Evolutionary conservation across 371 early-diverging fungal species (phyloP).

Genomic region (Mucor plumbeus): DNA sequence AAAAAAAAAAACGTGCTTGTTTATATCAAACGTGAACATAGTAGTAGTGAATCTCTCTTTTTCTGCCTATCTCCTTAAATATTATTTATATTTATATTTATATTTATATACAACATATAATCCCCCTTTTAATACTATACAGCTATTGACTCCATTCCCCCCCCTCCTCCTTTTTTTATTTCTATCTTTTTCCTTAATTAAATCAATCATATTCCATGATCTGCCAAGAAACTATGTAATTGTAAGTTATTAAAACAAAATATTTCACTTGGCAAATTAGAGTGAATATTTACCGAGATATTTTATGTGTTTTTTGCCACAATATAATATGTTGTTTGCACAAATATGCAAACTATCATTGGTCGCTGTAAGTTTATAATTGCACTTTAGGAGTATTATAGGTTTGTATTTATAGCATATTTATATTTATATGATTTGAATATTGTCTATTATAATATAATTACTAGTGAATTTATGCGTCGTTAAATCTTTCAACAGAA

Average conservation of each 20-base stretch:
- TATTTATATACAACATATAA: neutral
- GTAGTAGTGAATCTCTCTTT: neutral
- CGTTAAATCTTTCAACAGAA: neutral
- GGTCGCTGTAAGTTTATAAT: neutral
- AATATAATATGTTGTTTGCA: too few relatives aligned
- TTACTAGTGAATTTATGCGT: neutral
- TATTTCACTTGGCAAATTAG: slow-evolving; percentile 2
- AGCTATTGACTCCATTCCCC: too few relatives aligned
- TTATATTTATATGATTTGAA: neutral
- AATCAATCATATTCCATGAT: neutral
- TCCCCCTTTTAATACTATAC: neutral
- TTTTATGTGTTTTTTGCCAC: neutral
- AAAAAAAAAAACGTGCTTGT: slow-evolving; percentile 19
- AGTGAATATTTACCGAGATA: neutral
- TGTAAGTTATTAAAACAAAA: neutral
- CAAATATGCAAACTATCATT: slow-evolving; percentile 1
- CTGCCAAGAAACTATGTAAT: slow-evolving; percentile 4
- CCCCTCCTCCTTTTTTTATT: neutral
- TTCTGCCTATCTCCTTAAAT: neutral
- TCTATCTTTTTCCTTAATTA: neutral
- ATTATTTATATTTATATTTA: neutral
- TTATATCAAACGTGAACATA: slow-evolving; percentile 17
- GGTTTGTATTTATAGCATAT: neutral
- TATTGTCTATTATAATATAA: neutral
- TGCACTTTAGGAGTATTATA: neutral